Percentiles rank a stretch among this genome's conserved stretches.
Conservation (phyloP, 2,329 filamentous ascomycete species). For the Colletotrichum cereale region DNA sequence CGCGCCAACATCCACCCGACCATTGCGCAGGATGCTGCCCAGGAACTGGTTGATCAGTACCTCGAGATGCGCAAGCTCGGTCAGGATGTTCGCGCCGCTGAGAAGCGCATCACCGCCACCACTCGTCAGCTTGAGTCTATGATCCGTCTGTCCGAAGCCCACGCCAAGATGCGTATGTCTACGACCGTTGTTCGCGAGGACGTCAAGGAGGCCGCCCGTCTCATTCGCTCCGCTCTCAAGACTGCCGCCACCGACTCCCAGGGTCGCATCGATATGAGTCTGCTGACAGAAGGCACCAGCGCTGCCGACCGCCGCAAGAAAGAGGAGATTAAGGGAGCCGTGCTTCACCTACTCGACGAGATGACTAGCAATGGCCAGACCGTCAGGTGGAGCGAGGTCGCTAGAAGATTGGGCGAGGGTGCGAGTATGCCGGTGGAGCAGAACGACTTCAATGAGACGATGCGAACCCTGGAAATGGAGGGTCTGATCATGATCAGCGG, state of each 20-base stretch:
- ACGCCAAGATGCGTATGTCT: constrained; percentile 96
- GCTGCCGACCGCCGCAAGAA: constrained; percentile 86
- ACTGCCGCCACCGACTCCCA: constrained; percentile 95
- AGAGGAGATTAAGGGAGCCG: constrained; percentile 85
- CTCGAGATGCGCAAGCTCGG: constrained; percentile 96
- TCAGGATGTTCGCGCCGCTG: constrained; percentile 85
- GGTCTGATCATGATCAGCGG: constrained; percentile 84
- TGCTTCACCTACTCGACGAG: constrained; percentile 83
- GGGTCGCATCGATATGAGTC: constrained; percentile 95
- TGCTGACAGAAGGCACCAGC: constrained; percentile 94
- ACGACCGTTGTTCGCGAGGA: constrained; percentile 81
- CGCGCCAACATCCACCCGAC: constrained; percentile 86
- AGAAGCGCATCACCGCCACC: constrained; percentile 97
- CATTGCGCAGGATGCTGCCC: constrained; percentile 83
- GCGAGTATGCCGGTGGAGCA: constrained; percentile 79
- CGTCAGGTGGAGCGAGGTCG: constrained; percentile 84
- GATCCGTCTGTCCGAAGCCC: constrained; percentile 96
- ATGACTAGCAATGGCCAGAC: constrained; percentile 76
- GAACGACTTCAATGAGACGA: constrained; percentile 84
- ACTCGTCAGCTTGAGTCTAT: constrained; percentile 97
- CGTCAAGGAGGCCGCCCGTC: constrained; percentile 88
- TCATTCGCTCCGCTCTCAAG: constrained; percentile 95
- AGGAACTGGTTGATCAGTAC: constrained; percentile 87
- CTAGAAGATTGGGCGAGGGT: constrained; percentile 78
- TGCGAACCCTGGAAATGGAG: constrained; percentile 86